Conservation (phyloP, 169 alveolate genomes). For the Cryptosporidium ubiquitum region DNA sequence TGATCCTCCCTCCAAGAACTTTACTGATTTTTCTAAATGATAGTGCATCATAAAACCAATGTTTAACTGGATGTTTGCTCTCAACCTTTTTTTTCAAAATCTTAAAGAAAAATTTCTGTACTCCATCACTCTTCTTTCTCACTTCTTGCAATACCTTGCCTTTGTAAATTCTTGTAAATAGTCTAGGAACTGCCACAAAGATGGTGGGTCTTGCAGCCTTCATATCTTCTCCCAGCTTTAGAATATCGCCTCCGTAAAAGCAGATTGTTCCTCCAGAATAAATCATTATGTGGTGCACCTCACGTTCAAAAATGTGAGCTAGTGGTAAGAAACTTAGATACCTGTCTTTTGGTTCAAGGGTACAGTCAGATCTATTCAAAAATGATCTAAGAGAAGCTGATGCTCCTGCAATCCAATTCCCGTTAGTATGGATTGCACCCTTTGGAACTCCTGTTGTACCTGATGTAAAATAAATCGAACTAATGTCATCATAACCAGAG, state of each 20-base stretch:
- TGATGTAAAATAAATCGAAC: constrained; percentile 94
- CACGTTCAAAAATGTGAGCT: constrained; percentile 95
- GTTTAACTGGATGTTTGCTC: constrained; percentile 44
- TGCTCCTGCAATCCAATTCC: constrained; percentile 82
- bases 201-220: constrained; percentile 92
- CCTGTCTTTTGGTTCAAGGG: constrained; percentile 79
- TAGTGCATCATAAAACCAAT: constrained; percentile 54
- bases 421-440: constrained; percentile 95
- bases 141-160: constrained; percentile 77
- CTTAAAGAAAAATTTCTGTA: constrained; percentile 57
- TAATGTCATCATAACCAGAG: constrained; percentile 82
- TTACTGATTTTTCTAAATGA: constrained; percentile 85
- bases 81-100: constrained; percentile 16
- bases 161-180: constrained; percentile 91
- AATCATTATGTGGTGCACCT: constrained; percentile 80
- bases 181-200: constrained; percentile 95
- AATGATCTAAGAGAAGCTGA: constrained; percentile 78
- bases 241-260: constrained; percentile 90
- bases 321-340: constrained; percentile 93
- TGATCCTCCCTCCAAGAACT: constrained; percentile 90
- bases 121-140: constrained; percentile 48
- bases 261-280: constrained; percentile 86
- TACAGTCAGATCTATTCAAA: constrained; percentile 79
- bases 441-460: constrained; percentile 99
- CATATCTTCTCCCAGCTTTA: constrained; percentile 90